Evolutionary conservation across 768 basidiomycete genomes (phyloP).

Genomic region (Phylloporus sp.): DNA sequence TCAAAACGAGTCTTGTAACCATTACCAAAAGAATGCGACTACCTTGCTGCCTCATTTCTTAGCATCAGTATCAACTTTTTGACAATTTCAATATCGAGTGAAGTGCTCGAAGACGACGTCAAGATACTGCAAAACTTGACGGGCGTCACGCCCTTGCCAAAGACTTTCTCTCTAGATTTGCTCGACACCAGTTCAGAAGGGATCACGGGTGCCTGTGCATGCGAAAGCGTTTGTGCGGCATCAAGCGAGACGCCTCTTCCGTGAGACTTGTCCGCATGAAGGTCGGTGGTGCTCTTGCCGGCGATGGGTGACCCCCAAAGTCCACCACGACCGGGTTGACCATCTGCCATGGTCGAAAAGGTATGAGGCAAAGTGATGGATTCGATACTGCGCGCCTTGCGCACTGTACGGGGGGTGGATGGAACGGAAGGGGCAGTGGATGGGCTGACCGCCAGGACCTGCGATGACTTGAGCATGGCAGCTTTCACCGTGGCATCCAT

Average conservation of each 20-base stretch:
- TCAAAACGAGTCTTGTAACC: not conserved
- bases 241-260: slow-evolving; percentile 63
- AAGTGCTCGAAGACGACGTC: slow-evolving; percentile 60
- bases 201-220: slow-evolving; percentile 47
- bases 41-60: slow-evolving; percentile 90
- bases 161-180: slow-evolving; percentile 50
- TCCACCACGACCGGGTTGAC: slow-evolving; percentile 20
- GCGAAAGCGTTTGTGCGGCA: slow-evolving; percentile 47
- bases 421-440: slow-evolving; percentile 31
- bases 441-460: slow-evolving; percentile 49
- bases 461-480: slow-evolving; percentile 86
- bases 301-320: slow-evolving; percentile 26
- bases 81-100: slow-evolving; percentile 80
- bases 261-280: slow-evolving; percentile 39
- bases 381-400: slow-evolving; percentile 71
- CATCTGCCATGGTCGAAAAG: slow-evolving; percentile 38
- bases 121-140: slow-evolving; percentile 67
- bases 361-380: slow-evolving; percentile 55
- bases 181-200: slow-evolving; percentile 34
- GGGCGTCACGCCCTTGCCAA: slow-evolving; percentile 55
- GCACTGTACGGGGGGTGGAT: slow-evolving; percentile 52
- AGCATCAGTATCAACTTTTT: slow-evolving; percentile 86
- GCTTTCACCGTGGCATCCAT: slow-evolving; percentile 88
- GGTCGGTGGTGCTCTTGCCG: slow-evolving; percentile 30
- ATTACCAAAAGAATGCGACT: slow-evolving; percentile 15